phyloP scores from a whole-genome alignment of 163 green algal species.

The Volvox carteri region DNA sequence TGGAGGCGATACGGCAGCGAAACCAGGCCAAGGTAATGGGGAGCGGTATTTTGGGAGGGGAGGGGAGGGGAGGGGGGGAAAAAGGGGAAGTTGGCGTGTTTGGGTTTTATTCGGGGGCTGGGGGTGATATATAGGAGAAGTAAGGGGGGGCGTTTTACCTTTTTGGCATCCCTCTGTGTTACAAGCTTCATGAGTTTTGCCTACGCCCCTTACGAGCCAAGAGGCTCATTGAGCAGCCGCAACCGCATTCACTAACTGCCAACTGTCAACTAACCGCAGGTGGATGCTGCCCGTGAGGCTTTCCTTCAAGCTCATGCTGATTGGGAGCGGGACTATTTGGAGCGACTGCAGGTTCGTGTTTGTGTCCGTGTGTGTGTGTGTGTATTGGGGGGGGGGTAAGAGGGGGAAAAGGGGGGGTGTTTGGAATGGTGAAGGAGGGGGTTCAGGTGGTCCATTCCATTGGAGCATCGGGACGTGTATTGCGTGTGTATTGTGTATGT shows the following conservation, averaged over 20 bases:
- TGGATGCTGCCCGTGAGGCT: slow-evolving; percentile 41
- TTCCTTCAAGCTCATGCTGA: slow-evolving; percentile 50
- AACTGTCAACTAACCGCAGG: slow-evolving; percentile 12
- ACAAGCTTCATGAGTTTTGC: too few relatives aligned
- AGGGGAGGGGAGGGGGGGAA: not conserved
- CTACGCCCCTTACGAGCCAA: too few relatives aligned
- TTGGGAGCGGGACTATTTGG: slow-evolving; percentile 57
- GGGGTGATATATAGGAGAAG: too few relatives aligned
- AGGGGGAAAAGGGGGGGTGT: not conserved
- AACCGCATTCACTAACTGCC: not conserved
- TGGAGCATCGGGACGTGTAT: not conserved
- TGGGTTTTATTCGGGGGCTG: too few relatives aligned
- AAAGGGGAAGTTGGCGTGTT: not conserved
- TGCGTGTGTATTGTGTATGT: not conserved
- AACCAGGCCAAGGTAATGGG: slow-evolving; percentile 57
- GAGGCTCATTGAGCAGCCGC: too few relatives aligned
- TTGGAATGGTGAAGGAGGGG: not conserved
- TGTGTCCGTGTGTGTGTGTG: not conserved
- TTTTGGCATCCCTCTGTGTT: too few relatives aligned
- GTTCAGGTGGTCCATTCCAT: not conserved
- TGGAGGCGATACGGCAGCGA: slow-evolving; percentile 4
- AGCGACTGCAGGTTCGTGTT: slow-evolving; percentile 28
- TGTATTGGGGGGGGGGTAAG: not conserved
- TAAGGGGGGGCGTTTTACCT: too few relatives aligned
- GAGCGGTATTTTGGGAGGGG: not conserved